Percentiles rank a stretch among this genome's conserved stretches.
Evolutionary conservation across 2,329 filamentous ascomycete genomes (phyloP).

Genomic region (Purpureocillium lavendulum): DNA sequence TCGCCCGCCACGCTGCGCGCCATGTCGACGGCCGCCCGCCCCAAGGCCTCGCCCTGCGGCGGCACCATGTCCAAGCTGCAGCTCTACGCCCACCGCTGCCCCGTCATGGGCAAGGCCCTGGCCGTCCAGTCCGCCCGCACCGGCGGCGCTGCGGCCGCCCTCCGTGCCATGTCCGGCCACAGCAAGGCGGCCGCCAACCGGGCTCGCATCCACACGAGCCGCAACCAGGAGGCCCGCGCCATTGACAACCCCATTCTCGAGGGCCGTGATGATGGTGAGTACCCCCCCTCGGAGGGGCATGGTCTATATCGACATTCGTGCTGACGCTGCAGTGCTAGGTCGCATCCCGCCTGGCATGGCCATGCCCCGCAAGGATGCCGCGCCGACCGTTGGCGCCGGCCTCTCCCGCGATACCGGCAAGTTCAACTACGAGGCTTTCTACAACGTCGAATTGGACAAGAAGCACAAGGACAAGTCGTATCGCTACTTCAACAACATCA

Average conservation of each 20-base stretch:
- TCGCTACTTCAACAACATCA: slow-evolving; percentile 99
- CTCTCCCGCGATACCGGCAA: slow-evolving; percentile 34
- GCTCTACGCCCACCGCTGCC: slow-evolving; percentile 87
- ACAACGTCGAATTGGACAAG: slow-evolving; percentile 82
- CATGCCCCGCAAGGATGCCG: slow-evolving; percentile 6
- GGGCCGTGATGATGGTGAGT: slow-evolving; percentile 41
- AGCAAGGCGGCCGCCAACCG: slow-evolving; percentile 45
- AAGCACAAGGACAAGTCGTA: slow-evolving; percentile 99
- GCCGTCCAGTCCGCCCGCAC: slow-evolving; percentile 67
- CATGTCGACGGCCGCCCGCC: slow-evolving; percentile 65
- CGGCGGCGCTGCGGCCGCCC: slow-evolving; percentile 36
- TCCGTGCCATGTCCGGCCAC: slow-evolving; percentile 43
- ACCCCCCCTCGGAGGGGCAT: too few relatives aligned
- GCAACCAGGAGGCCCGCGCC: slow-evolving; percentile 67
- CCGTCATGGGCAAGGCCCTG: slow-evolving; percentile 97
- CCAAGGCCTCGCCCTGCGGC: slow-evolving; percentile 65
- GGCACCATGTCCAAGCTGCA: slow-evolving; percentile 97
- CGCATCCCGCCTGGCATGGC: slow-evolving; percentile 13
- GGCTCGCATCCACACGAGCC: slow-evolving; percentile 75
- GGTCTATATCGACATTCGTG: neutral
- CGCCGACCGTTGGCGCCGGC: slow-evolving; percentile 9
- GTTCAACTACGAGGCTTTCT: slow-evolving; percentile 91
- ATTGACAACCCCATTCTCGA: slow-evolving; percentile 52
- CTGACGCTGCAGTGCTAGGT: slow-evolving; percentile 5
- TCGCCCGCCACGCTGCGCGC: slow-evolving; percentile 86